These are phyloP conservation scores for Agaricus sinodeliciosus DNA, from an alignment of 768 basidiomycete species.

Conservation along the genomic window DNA sequence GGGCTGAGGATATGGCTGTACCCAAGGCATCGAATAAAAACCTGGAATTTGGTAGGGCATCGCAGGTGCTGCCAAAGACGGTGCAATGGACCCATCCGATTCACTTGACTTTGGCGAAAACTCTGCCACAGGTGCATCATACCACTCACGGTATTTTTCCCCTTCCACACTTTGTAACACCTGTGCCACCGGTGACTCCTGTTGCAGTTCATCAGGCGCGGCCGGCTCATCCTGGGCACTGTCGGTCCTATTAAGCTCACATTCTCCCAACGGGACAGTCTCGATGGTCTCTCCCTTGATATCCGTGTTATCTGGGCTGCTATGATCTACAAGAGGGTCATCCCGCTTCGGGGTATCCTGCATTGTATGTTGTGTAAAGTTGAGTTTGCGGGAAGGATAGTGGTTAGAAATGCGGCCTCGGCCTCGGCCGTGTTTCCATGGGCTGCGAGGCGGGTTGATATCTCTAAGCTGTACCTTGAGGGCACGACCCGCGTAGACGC, in stretches of 20 bases:
- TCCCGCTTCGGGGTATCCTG: background rate
- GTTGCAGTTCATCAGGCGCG: background rate
- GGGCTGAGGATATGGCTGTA: slow-evolving; percentile 43
- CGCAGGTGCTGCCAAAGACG: background rate
- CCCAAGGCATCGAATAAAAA: slow-evolving; percentile 44
- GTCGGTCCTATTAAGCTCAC: background rate
- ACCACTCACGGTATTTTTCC: slow-evolving; percentile 12
- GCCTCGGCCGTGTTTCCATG: slow-evolving; percentile 39
- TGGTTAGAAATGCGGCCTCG: slow-evolving; percentile 33
- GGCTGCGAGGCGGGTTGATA: slow-evolving; percentile 48
- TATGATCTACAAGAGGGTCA: background rate
- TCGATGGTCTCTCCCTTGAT: background rate
- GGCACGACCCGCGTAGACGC: slow-evolving; percentile 57
- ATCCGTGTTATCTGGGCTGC: background rate
- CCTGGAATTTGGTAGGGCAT: slow-evolving; percentile 32
- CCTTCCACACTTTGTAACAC: background rate
- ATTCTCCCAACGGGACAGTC: background rate
- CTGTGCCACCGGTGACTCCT: background rate
- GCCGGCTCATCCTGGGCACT: background rate
- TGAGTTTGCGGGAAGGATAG: slow-evolving; percentile 16
- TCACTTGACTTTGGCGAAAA: background rate
- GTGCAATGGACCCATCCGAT: background rate
- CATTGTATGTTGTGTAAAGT: background rate
- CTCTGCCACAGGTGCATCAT: slow-evolving; percentile 7
- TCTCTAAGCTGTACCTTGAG: slow-evolving; percentile 76